Percentiles rank a stretch among this genome's conserved stretches.
Conservation (phyloP, 352 stramenopile species). For the Discostella stelligera region DNA sequence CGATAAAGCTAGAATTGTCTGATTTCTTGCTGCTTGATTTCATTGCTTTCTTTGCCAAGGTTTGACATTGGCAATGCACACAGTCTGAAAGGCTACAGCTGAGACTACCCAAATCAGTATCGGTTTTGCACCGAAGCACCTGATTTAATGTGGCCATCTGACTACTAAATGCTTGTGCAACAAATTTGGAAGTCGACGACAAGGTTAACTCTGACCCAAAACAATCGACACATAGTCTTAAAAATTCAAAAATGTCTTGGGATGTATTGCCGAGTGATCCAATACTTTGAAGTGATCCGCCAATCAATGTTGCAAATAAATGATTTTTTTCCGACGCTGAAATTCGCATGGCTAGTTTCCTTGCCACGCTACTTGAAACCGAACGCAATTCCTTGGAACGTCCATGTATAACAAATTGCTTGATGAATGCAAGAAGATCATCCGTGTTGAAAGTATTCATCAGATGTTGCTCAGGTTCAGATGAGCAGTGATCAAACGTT, state of each 20-base stretch:
- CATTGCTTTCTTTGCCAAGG: constrained; percentile 35
- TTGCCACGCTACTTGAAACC: constrained; percentile 46
- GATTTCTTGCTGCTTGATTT: constrained; percentile 37
- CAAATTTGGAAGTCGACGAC: constrained; percentile 25
- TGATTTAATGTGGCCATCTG: constrained; percentile 50
- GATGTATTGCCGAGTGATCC: constrained; percentile 51
- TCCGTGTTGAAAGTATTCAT: constrained; percentile 46
- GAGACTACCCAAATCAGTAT: constrained; percentile 27
- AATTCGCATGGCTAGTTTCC: constrained; percentile 50
- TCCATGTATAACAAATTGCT: constrained; percentile 66
- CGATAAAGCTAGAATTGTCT: constrained; percentile 15
- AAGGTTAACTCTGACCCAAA: constrained; percentile 54
- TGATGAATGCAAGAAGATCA: constrained; percentile 72
- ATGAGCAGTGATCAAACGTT: constrained; percentile 6
- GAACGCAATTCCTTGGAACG: constrained; percentile 57
- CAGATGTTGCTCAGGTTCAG: constrained; percentile 44
- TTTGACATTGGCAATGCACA: constrained; percentile 59
- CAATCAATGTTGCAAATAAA: constrained; percentile 60
- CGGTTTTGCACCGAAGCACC: constrained; percentile 17
- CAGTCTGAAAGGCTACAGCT: constrained; percentile 67
- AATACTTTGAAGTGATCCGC: constrained; percentile 44
- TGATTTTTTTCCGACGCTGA: constrained; percentile 31
- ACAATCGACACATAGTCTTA: constrained; percentile 50
- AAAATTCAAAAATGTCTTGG: constrained; percentile 57
- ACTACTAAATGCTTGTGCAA: constrained; percentile 39